A percentile compares a stretch with the other conserved stretches of the same genome.
phyloP scores from a whole-genome alignment of 306 rosid species.

The Styphnolobium japonicum region DNA sequence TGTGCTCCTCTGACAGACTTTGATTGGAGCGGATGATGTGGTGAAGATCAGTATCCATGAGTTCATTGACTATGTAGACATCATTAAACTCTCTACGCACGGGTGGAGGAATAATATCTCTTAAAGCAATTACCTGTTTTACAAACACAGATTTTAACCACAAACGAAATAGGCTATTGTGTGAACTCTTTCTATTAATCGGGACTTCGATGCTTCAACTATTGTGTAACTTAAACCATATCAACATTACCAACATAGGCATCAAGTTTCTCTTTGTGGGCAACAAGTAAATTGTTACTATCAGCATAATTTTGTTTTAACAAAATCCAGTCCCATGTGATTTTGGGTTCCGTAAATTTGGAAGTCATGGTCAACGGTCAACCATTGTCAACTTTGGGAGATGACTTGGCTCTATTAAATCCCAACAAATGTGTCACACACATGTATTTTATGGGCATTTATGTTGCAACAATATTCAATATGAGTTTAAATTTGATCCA shows the following conservation, averaged over 20 bases:
- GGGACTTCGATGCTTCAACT: not conserved
- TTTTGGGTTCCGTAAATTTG: slow-evolving; percentile 2
- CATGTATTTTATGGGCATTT: not conserved
- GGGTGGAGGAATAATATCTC: slow-evolving; percentile 95
- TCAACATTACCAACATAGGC: not conserved
- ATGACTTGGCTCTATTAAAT: slow-evolving; percentile 4
- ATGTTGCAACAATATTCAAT: no score
- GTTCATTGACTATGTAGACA: slow-evolving; percentile 76
- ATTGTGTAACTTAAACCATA: not conserved
- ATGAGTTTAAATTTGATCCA: no score
- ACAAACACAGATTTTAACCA: slow-evolving; percentile 28
- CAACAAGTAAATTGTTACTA: not conserved
- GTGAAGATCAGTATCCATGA: slow-evolving; percentile 98
- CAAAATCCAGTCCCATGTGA: not conserved
- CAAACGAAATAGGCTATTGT: not conserved
- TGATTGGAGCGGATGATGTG: slow-evolving; percentile 95
- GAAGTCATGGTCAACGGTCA: slow-evolving; percentile 32
- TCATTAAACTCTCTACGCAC: slow-evolving; percentile 82
- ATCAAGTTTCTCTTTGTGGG: not conserved
- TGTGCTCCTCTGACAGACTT: slow-evolving; percentile 86
- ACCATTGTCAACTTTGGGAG: slow-evolving; percentile 15
- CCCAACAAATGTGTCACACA: slow-evolving; percentile 6
- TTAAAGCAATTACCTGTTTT: slow-evolving; percentile 71
- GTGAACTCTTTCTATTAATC: not conserved
- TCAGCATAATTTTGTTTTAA: not conserved